These are phyloP conservation scores for Phytophthora pseudosyringae DNA, from an alignment of 352 stramenopile genomes.

Conservation along the genomic window DNA sequence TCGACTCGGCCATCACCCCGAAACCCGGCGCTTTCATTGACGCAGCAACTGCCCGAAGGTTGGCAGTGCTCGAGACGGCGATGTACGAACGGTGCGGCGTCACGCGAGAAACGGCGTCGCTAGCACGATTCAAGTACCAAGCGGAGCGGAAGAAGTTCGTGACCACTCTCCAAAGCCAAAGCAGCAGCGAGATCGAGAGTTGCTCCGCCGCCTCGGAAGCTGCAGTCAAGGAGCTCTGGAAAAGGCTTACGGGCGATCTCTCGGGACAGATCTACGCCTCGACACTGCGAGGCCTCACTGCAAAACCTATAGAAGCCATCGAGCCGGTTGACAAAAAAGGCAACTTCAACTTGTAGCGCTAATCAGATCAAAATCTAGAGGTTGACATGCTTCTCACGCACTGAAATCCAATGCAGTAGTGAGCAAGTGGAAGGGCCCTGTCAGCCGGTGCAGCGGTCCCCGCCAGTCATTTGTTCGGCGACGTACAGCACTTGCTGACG, in stretches of 20 bases:
- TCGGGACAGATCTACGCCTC: constrained; percentile 35
- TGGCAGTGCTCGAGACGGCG: constrained; percentile 27
- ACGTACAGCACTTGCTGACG: constrained; percentile 6
- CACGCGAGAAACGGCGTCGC: constrained; percentile 24
- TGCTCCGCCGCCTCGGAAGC: constrained; percentile 5
- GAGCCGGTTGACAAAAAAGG: constrained; percentile 3
- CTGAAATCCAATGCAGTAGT: not conserved
- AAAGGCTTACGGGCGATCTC: constrained; percentile 27
- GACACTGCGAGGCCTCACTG: constrained; percentile 18
- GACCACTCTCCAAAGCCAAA: constrained; percentile 16
- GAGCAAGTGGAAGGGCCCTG: not conserved
- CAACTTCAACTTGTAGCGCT: constrained; percentile 30
- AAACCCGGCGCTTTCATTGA: constrained; percentile 18
- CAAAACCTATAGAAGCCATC: constrained; percentile 1
- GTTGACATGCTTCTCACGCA: constrained; percentile 1
- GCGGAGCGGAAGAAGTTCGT: constrained; percentile 35
- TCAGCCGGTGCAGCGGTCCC: constrained; percentile 13
- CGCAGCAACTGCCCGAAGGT: constrained; percentile 21
- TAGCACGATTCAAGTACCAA: constrained; percentile 42
- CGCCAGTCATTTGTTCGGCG: constrained; percentile 18
- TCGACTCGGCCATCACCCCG: not conserved
- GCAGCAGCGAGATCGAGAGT: constrained; percentile 1
- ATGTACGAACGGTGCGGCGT: constrained; percentile 41
- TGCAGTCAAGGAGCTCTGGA: constrained; percentile 26
- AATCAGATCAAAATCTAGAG: constrained; percentile 1